A percentile compares a stretch with the other conserved stretches of the same genome.
Conservation (phyloP, 345 rosid species). For the Populus pruinosa region DNA sequence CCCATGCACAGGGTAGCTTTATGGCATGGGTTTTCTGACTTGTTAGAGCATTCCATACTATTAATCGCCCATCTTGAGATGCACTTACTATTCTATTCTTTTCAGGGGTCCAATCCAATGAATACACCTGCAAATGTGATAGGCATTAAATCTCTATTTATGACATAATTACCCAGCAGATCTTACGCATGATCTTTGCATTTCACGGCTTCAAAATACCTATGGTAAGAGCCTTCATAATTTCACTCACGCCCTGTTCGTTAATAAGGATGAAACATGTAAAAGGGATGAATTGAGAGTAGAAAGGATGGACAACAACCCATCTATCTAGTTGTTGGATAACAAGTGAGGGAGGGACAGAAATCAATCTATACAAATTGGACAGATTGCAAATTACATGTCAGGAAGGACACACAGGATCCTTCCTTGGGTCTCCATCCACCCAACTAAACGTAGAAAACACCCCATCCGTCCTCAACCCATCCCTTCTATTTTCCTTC, state of each 20-base stretch:
- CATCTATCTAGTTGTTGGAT: neutral
- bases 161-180: neutral
- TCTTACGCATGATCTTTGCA: neutral
- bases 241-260: neutral
- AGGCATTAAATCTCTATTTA: constrained; percentile 1
- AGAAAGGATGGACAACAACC: neutral
- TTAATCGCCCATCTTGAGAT: constrained; percentile 88
- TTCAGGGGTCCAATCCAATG: constrained; percentile 88
- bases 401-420: neutral
- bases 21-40: constrained; percentile 98
- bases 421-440: constrained; percentile 2
- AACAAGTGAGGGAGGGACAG: neutral
- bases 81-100: constrained; percentile 89
- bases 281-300: neutral
- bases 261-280: neutral
- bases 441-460: neutral
- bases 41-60: constrained; percentile 94
- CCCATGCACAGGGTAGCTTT: constrained; percentile 95
- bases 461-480: neutral
- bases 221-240: neutral
- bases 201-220: neutral
- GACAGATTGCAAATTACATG: neutral
- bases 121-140: constrained; percentile 59
- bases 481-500: neutral
- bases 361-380: neutral